phyloP scores from a whole-genome alignment of 768 basidiomycete genomes.

The Exidia glandulosa region DNA sequence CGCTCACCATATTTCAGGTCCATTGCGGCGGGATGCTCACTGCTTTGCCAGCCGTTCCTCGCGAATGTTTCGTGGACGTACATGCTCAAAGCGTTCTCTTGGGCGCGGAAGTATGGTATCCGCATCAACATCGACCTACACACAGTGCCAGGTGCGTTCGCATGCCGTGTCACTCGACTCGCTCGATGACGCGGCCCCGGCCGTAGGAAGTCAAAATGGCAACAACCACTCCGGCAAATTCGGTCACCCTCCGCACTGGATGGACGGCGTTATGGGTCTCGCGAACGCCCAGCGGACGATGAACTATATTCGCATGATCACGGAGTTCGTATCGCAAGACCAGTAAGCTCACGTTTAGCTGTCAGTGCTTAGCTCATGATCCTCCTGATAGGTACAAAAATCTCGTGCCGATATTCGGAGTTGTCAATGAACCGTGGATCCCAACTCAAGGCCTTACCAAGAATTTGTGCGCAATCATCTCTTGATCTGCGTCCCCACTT shows the following conservation, averaged over 20 bases:
- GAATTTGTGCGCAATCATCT: no score
- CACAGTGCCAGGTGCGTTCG: slow-evolving; percentile 27
- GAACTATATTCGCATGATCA: slow-evolving; percentile 77
- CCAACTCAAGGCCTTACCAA: no score
- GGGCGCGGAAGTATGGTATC: slow-evolving; percentile 95
- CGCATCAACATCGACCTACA: slow-evolving; percentile 83
- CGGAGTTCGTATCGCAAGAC: slow-evolving; percentile 87
- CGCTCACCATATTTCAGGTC: no score
- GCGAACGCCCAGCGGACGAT: slow-evolving; percentile 88
- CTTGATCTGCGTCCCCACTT: no score
- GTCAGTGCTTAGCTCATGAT: background rate
- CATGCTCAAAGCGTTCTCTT: slow-evolving; percentile 83
- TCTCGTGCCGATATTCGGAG: slow-evolving; percentile 76
- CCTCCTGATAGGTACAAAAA: slow-evolving; percentile 40
- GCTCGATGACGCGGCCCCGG: background rate
- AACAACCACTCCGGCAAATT: background rate
- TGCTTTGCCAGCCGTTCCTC: slow-evolving; percentile 88
- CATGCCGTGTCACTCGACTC: no score
- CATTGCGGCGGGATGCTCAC: no score
- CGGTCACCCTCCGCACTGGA: slow-evolving; percentile 52
- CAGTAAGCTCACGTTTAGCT: slow-evolving; percentile 20
- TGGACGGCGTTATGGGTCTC: slow-evolving; percentile 87
- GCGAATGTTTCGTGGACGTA: slow-evolving; percentile 79
- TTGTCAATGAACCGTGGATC: slow-evolving; percentile 87
- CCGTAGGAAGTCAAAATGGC: background rate